These are phyloP conservation scores for Biscutella laevigata DNA, from an alignment of 441 rosid genomes.

Conservation along the genomic window DNA sequence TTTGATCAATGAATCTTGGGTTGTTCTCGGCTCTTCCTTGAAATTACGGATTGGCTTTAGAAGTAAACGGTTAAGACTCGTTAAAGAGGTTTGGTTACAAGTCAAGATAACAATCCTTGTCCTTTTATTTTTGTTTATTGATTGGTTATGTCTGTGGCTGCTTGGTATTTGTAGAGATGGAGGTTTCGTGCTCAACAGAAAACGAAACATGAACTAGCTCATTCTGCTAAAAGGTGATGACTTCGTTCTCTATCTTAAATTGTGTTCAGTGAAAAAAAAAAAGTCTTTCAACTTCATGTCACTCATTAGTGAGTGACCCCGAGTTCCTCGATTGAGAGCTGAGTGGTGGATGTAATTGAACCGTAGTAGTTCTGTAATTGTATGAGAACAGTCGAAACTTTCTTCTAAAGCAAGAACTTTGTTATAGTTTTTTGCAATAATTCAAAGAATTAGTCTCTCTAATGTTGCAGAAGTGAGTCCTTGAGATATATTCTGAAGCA, in stretches of 20 bases:
- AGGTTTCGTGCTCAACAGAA: conserved; percentile 7
- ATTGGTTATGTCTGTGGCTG: background rate
- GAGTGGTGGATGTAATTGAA: background rate
- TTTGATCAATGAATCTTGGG: conserved; percentile 8
- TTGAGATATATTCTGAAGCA: conserved; percentile 17
- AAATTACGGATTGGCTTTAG: conserved; percentile 9
- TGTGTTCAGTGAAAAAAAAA: background rate
- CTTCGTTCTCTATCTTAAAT: background rate
- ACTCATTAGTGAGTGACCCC: background rate
- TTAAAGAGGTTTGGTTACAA: conserved; percentile 10
- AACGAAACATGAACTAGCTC: conserved; percentile 7
- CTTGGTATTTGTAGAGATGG: conserved; percentile 17
- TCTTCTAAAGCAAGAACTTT: background rate
- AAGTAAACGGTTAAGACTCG: conserved; percentile 19
- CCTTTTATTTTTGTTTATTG: background rate
- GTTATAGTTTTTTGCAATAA: background rate
- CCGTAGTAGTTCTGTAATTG: background rate
- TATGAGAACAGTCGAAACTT: background rate
- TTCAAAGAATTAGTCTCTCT: background rate
- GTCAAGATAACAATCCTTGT: background rate
- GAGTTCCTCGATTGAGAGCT: background rate
- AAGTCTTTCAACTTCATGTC: background rate
- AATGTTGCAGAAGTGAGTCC: conserved; percentile 20
- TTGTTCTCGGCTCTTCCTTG: conserved; percentile 3
- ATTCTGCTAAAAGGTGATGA: conserved; percentile 19